Evolutionary conservation across 2,329 filamentous ascomycete genomes (phyloP).

Genomic region (Fusarium poae): DNA sequence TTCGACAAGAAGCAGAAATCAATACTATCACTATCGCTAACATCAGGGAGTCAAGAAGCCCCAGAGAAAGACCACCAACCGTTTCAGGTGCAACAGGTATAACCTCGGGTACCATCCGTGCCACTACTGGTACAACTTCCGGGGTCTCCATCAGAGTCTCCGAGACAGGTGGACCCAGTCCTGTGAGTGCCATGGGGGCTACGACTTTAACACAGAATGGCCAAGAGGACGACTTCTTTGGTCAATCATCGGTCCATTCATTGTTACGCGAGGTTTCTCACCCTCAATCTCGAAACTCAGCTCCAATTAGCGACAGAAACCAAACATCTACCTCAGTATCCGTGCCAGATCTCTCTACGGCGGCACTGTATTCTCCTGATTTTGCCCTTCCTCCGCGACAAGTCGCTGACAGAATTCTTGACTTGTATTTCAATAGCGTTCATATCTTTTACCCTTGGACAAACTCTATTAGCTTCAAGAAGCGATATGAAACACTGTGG

Average conservation of each 20-base stretch:
- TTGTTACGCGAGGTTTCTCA: constrained; percentile 14
- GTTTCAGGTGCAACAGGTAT: not conserved
- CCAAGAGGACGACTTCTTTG: constrained; percentile 2
- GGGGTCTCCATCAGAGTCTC: not conserved
- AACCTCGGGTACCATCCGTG: not conserved
- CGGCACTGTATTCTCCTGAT: not conserved
- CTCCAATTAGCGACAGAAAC: not conserved
- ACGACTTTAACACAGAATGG: not conserved
- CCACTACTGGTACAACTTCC: not conserved
- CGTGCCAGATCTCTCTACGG: not conserved
- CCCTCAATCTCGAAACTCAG: not conserved
- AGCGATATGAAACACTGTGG: not conserved
- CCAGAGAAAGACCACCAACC: not conserved
- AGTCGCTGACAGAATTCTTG: not conserved
- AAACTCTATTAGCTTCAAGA: not conserved
- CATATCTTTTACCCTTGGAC: constrained; percentile 17
- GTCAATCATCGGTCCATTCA: constrained; percentile 9
- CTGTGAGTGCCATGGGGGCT: constrained; percentile 21
- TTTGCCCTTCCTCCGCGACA: constrained; percentile 3
- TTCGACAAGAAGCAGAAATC: not conserved
- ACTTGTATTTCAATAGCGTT: not conserved
- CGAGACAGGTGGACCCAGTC: not conserved
- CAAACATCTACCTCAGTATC: not conserved
- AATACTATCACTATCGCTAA: not conserved
- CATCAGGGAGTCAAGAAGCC: not conserved